These are phyloP conservation scores for Lotmaria passim DNA, from an alignment of 208 protist species.

Conservation along the genomic window DNA sequence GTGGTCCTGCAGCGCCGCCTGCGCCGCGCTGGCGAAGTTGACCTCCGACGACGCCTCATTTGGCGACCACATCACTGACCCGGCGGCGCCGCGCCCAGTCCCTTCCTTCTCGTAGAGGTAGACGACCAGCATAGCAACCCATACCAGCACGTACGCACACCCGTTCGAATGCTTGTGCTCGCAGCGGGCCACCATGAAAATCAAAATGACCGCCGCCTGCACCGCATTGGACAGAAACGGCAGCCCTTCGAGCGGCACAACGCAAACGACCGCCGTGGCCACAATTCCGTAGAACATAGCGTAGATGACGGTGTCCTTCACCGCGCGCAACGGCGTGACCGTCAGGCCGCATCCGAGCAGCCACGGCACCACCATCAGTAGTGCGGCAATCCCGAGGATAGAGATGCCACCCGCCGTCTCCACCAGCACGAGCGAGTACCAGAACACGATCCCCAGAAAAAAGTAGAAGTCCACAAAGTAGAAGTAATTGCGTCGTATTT, in stretches of 20 bases:
- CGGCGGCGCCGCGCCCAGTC: not conserved
- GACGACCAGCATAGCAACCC: constrained; percentile 39
- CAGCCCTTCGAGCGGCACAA: constrained; percentile 32
- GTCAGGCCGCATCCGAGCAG: constrained; percentile 34
- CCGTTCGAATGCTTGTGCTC: constrained; percentile 36
- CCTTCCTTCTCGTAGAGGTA: constrained; percentile 25
- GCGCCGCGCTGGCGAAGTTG: not conserved
- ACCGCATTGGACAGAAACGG: constrained; percentile 48
- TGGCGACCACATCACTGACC: constrained; percentile 9
- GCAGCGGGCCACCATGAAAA: constrained; percentile 50
- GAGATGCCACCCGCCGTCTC: constrained; percentile 32
- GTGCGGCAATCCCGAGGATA: constrained; percentile 27
- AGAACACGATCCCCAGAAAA: constrained; percentile 50
- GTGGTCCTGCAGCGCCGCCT: not conserved
- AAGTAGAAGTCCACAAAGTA: constrained; percentile 67
- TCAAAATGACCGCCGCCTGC: constrained; percentile 33
- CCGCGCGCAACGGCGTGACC: constrained; percentile 3
- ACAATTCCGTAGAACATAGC: constrained; percentile 21
- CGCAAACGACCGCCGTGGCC: constrained; percentile 21
- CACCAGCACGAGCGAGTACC: constrained; percentile 49
- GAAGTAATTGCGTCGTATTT: constrained; percentile 38
- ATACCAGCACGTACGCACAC: constrained; percentile 39
- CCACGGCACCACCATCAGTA: constrained; percentile 25
- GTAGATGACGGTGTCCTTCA: constrained; percentile 27
- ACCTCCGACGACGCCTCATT: not conserved